phyloP scores from a whole-genome alignment of 345 rosid genomes.

The Salix koriyanagi region DNA sequence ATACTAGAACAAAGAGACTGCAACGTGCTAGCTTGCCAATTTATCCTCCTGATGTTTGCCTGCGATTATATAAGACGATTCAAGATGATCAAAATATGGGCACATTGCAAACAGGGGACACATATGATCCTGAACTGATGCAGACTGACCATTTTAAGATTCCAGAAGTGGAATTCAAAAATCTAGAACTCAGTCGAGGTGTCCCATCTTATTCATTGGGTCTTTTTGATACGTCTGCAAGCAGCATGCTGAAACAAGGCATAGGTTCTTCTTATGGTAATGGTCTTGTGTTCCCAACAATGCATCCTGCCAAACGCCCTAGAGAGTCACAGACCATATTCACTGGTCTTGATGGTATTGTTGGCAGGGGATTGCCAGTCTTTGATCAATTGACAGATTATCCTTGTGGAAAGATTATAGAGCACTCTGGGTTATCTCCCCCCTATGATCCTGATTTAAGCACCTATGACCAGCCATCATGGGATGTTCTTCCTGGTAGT shows the following conservation, averaged over 20 bases:
- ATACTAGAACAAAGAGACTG: conserved; percentile 91
- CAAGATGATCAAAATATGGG: conserved; percentile 38
- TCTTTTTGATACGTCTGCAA: conserved; percentile 49
- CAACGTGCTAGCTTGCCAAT: conserved; percentile 93
- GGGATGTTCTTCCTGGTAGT: conserved; percentile 56
- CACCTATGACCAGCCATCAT: conserved; percentile 38
- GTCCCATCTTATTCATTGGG: conserved; percentile 54
- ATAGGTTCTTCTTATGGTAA: conserved; percentile 52
- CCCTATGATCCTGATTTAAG: conserved; percentile 50
- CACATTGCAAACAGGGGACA: conserved; percentile 34
- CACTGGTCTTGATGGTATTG: conserved; percentile 39
- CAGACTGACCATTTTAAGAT: conserved; percentile 49
- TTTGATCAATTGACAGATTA: conserved; percentile 40
- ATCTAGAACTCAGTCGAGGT: conserved; percentile 48
- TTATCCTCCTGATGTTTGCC: conserved; percentile 75
- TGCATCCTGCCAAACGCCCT: conserved; percentile 54
- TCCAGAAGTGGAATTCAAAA: conserved; percentile 64
- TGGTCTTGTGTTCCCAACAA: conserved; percentile 44
- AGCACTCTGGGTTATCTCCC: conserved; percentile 44
- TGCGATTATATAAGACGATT: conserved; percentile 52
- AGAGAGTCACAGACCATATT: conserved; percentile 49
- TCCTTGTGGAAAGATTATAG: conserved; percentile 41
- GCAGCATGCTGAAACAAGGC: conserved; percentile 58
- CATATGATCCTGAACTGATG: conserved; percentile 52
- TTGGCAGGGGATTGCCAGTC: conserved; percentile 42